These are phyloP conservation scores for Goffeauzyma gilvescens DNA, from an alignment of 768 basidiomycete species.

Conservation along the genomic window DNA sequence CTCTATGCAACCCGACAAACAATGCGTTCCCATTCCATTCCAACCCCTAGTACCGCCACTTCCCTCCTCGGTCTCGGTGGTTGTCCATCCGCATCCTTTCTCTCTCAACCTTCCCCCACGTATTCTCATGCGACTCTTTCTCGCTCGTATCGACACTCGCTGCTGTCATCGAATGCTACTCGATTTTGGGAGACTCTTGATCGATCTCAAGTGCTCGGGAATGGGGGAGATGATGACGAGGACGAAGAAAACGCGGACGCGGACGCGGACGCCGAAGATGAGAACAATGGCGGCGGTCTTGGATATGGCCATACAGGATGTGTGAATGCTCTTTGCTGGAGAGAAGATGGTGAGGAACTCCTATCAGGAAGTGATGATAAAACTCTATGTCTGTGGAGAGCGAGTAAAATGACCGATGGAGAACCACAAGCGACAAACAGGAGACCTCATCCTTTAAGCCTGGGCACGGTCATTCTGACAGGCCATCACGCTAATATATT, in stretches of 20 bases:
- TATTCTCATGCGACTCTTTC: no score
- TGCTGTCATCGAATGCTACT: no score
- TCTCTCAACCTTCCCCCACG: no score
- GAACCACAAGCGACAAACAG: background rate
- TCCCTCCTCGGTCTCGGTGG: no score
- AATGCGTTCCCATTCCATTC: no score
- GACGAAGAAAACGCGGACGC: no score
- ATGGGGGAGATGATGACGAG: constrained; percentile 34
- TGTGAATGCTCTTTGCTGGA: constrained; percentile 32
- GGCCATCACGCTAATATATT: constrained; percentile 74
- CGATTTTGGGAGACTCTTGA: constrained; percentile 36
- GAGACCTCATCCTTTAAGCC: constrained; percentile 42
- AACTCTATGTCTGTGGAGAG: constrained; percentile 17
- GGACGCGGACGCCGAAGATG: no score
- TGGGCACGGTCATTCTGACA: constrained; percentile 54
- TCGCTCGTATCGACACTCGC: no score
- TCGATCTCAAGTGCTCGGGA: constrained; percentile 55
- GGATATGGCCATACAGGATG: constrained; percentile 19
- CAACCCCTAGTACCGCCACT: no score
- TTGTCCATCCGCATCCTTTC: no score
- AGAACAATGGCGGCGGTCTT: no score
- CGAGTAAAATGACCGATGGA: background rate
- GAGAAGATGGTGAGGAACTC: constrained; percentile 26
- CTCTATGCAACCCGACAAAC: no score
- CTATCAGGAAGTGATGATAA: constrained; percentile 31